Evolutionary conservation across 1,284 basidiomycete genomes (phyloP).

Genomic region (Phellinidium pouzarii): DNA sequence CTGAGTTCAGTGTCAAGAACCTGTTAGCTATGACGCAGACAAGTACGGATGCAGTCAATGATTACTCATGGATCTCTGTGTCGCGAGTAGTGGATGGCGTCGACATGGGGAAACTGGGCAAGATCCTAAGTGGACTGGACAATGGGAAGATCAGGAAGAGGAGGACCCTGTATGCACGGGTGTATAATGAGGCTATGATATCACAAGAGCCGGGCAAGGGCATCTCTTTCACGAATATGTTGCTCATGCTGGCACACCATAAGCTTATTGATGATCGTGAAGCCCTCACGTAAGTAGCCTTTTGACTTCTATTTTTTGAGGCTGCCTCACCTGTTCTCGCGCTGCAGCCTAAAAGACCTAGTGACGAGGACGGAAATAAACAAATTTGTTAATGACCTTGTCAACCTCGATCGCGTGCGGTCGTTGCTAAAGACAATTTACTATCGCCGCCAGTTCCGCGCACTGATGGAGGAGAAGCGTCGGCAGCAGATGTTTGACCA

Average conservation of each 20-base stretch:
- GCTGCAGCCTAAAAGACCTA: conserved; percentile 70
- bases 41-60: conserved; percentile 24
- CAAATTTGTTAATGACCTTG: conserved; percentile 73
- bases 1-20: conserved; percentile 54
- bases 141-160: conserved; percentile 55
- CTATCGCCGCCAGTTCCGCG: conserved; percentile 63
- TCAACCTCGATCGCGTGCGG: conserved; percentile 78
- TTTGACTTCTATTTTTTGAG: neutral
- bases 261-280: conserved; percentile 87
- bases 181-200: conserved; percentile 83
- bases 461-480: conserved; percentile 32
- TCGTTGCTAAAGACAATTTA: conserved; percentile 74
- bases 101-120: conserved; percentile 59
- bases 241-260: conserved; percentile 84
- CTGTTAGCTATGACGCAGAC: conserved; percentile 47
- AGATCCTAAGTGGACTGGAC: conserved; percentile 59
- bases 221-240: conserved; percentile 90
- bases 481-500: conserved; percentile 29
- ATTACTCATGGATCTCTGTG: conserved; percentile 9
- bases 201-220: conserved; percentile 68
- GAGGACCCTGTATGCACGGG: conserved; percentile 61
- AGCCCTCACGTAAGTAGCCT: conserved; percentile 61
- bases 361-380: conserved; percentile 71
- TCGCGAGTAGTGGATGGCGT: conserved; percentile 40
- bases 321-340: neutral